phyloP scores from a whole-genome alignment of 352 stramenopile species.

The Phytophthora ramorum region DNA sequence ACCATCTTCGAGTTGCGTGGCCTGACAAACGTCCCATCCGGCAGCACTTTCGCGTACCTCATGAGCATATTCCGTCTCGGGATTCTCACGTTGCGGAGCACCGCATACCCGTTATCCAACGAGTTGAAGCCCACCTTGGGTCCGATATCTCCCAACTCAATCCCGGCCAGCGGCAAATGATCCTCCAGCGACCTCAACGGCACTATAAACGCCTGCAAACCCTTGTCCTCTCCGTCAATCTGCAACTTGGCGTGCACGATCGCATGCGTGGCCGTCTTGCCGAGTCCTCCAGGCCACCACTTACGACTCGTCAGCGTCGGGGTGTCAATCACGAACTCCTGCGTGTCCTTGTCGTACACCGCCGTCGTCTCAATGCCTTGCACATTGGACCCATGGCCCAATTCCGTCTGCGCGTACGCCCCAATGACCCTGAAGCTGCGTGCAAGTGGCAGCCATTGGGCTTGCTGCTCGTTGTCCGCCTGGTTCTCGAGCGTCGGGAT shows the following conservation, averaged over 20 bases:
- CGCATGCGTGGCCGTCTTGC: conserved; percentile 34
- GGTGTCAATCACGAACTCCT: conserved; percentile 94
- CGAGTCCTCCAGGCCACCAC: conserved; percentile 89
- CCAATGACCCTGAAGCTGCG: conserved; percentile 27
- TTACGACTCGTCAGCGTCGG: conserved; percentile 94
- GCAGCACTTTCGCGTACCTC: conserved; percentile 43
- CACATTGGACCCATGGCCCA: conserved; percentile 35
- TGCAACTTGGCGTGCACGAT: conserved; percentile 30
- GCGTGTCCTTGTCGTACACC: conserved; percentile 68
- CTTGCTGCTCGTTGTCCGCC: conserved; percentile 26
- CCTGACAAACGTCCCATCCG: conserved; percentile 62
- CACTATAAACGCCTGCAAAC: conserved; percentile 35
- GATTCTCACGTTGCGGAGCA: conserved; percentile 29
- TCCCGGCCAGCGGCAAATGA: conserved; percentile 19
- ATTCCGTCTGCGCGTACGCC: conserved; percentile 32
- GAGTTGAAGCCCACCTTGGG: conserved; percentile 37
- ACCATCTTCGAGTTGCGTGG: conserved; percentile 67
- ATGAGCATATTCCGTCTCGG: conserved; percentile 36
- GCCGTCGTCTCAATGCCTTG: conserved; percentile 32
- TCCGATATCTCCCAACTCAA: conserved; percentile 34
- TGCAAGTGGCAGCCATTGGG: conserved; percentile 31
- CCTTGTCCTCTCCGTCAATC: conserved; percentile 22
- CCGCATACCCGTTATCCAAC: conserved; percentile 33
- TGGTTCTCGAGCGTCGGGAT: conserved; percentile 36
- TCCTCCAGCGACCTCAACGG: conserved; percentile 22